These are phyloP conservation scores for Mariannaea sp. DNA, from an alignment of 2,329 filamentous ascomycete genomes.

Conservation along the genomic window DNA sequence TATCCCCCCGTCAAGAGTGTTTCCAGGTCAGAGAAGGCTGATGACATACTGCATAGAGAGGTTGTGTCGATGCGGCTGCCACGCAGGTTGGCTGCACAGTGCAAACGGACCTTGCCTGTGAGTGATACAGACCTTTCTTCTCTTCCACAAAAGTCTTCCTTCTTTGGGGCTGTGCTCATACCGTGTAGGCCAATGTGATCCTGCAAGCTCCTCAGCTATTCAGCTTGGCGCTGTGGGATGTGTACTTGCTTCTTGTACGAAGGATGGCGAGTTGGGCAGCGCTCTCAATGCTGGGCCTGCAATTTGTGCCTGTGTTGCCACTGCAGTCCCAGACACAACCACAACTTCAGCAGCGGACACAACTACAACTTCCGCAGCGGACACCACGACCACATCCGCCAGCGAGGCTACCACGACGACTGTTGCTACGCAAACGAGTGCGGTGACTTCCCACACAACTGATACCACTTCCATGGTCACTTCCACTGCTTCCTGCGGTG, in stretches of 20 bases:
- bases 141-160: no score
- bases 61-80: constrained; percentile 32
- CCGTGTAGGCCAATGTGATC: constrained; percentile 29
- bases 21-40: no score
- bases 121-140: constrained; percentile 2
- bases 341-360: constrained; percentile 3
- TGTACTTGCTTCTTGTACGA: constrained; percentile 26
- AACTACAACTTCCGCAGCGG: constrained; percentile 1
- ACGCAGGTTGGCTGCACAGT: constrained; percentile 33
- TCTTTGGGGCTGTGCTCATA: neutral
- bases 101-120: constrained; percentile 31
- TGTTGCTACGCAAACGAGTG: no score
- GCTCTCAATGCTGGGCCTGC: constrained; percentile 27
- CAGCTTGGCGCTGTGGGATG: constrained; percentile 25
- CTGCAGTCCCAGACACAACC: constrained; percentile 21
- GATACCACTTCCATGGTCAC: constrained; percentile 10
- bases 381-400: neutral
- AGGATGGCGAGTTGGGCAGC: constrained; percentile 14
- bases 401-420: constrained; percentile 1
- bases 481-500: constrained; percentile 24
- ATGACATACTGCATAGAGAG: no score
- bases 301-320: constrained; percentile 30
- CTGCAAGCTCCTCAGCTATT: constrained; percentile 26
- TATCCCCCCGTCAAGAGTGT: neutral
- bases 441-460: neutral